Evolutionary conservation across 768 basidiomycete species (phyloP).

Genomic region (Naematelia aurantialba): DNA sequence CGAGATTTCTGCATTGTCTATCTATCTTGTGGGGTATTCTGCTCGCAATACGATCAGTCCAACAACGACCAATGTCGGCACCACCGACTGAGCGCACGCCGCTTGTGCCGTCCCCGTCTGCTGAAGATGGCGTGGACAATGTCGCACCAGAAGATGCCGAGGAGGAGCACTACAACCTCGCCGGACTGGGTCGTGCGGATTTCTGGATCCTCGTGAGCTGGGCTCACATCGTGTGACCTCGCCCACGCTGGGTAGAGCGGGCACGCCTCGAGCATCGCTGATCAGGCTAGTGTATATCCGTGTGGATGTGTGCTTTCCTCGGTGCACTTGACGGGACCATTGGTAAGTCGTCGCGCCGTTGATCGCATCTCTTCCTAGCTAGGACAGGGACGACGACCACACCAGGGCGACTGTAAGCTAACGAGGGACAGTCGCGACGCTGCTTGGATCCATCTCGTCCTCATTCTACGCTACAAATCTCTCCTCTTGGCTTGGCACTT

Average conservation of each 20-base stretch:
- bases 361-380: too few relatives aligned
- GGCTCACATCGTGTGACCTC: not conserved
- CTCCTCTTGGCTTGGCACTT: slow-evolving; percentile 81
- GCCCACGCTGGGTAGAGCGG: not conserved
- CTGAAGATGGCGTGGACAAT: not conserved
- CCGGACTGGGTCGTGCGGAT: slow-evolving; percentile 3
- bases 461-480: slow-evolving; percentile 61
- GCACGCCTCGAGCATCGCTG: not conserved
- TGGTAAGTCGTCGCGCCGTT: slow-evolving; percentile 15
- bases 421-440: slow-evolving; percentile 63
- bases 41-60: too few relatives aligned
- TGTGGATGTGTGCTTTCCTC: slow-evolving; percentile 59
- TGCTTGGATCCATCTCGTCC: slow-evolving; percentile 78
- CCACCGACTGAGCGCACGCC: not conserved
- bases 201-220: slow-evolving; percentile 16
- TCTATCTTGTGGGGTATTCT: too few relatives aligned
- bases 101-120: not conserved
- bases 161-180: slow-evolving; percentile 13
- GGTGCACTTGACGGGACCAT: slow-evolving; percentile 73
- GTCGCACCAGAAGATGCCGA: not conserved
- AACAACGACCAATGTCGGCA: too few relatives aligned
- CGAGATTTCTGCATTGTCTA: too few relatives aligned
- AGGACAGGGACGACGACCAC: too few relatives aligned
- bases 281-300: slow-evolving; percentile 11
- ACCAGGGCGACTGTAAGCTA: not conserved